Conservation (phyloP, 1,284 basidiomycete genomes). For the Puccinia polysora region DNA sequence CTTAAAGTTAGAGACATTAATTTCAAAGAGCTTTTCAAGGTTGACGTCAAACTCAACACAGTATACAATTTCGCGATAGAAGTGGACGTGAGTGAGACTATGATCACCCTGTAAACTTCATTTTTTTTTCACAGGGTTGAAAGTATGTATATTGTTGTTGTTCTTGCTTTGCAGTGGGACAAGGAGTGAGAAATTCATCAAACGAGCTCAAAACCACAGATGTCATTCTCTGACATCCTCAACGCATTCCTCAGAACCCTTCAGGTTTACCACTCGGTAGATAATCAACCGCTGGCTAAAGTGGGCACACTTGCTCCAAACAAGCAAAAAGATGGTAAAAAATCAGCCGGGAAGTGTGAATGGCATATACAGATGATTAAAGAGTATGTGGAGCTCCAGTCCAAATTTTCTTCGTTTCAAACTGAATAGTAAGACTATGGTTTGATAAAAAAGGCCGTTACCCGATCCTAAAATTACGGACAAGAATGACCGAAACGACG, state of each 20-base stretch:
- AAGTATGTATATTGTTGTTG: not conserved
- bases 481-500: not conserved
- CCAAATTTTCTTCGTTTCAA: too few relatives aligned
- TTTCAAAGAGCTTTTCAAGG: slow-evolving; percentile 2
- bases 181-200: not conserved
- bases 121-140: too few relatives aligned
- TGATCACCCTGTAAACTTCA: too few relatives aligned
- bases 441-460: slow-evolving; percentile 2
- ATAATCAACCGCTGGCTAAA: not conserved
- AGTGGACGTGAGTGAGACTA: slow-evolving; percentile 14
- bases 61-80: slow-evolving; percentile 32
- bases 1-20: slow-evolving; percentile 27
- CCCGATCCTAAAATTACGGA: slow-evolving; percentile 4
- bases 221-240: not conserved
- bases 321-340: slow-evolving; percentile 2
- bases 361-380: slow-evolving; percentile 31
- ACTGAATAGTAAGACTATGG: too few relatives aligned
- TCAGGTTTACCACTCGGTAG: slow-evolving; percentile 1
- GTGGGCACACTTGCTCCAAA: not conserved
- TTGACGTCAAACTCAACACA: not conserved
- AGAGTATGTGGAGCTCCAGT: too few relatives aligned
- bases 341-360: slow-evolving; percentile 8
- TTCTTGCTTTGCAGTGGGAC: slow-evolving; percentile 1
- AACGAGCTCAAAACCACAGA: not conserved
- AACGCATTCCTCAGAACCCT: not conserved